phyloP scores from a whole-genome alignment of 257 asterid genomes.

The Jasminum sambac region DNA sequence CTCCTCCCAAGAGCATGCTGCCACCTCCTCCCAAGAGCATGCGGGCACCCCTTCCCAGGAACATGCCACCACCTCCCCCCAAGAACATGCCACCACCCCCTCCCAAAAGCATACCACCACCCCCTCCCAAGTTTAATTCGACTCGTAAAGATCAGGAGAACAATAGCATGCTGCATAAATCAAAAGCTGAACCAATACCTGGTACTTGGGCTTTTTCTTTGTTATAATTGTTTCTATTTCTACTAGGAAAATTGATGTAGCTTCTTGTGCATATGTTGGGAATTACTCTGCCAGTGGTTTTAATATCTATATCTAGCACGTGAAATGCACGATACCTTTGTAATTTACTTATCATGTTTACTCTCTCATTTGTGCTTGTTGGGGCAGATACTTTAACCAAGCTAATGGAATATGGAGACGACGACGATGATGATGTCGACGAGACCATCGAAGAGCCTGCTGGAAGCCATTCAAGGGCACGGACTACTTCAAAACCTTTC shows the following conservation, averaged over 20 bases:
- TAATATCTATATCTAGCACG: background rate
- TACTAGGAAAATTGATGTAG: background rate
- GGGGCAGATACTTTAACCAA: slow-evolving; percentile 70
- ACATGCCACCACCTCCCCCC: slow-evolving; percentile 16
- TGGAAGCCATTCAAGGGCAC: slow-evolving; percentile 32
- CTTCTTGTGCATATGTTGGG: background rate
- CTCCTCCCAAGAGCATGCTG: too few species aligned
- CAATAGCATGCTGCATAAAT: slow-evolving; percentile 27
- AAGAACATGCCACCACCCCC: slow-evolving; percentile 44
- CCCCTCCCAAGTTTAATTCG: slow-evolving; percentile 60
- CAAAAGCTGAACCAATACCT: slow-evolving; percentile 56
- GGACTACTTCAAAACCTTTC: slow-evolving; percentile 59
- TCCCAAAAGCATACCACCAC: slow-evolving; percentile 44
- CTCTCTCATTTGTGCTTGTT: background rate
- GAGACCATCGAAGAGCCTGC: slow-evolving; percentile 26
- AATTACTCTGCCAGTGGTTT: background rate
- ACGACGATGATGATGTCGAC: slow-evolving; percentile 39
- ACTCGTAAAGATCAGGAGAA: slow-evolving; percentile 35
- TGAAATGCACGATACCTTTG: background rate
- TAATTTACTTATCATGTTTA: background rate
- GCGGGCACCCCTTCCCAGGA: too few species aligned
- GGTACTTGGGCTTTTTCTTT: slow-evolving; percentile 41
- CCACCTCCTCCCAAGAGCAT: too few species aligned
- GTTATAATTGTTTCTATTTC: slow-evolving; percentile 5
- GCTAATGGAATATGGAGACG: slow-evolving; percentile 95